Evolutionary conservation across 1,284 basidiomycete genomes (phyloP).

Genomic region (Malassezia sympodialis): DNA sequence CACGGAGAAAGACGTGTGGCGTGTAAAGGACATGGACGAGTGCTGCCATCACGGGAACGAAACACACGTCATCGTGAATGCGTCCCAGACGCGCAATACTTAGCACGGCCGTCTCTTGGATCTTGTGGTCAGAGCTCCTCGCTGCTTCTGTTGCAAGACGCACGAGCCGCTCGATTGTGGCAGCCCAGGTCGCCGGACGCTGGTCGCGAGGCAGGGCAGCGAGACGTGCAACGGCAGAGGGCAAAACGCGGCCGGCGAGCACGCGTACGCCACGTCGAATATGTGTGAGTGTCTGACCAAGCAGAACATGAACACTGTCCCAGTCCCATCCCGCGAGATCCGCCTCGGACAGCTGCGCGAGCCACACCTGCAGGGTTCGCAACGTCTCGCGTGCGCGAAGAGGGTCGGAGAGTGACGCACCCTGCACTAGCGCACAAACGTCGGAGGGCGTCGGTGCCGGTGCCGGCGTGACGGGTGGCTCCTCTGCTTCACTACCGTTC

Average conservation of each 20-base stretch:
- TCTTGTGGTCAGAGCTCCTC: not conserved
- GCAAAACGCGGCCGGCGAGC: constrained; percentile 3
- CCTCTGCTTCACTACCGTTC: not conserved
- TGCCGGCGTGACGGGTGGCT: not conserved
- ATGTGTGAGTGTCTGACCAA: not conserved
- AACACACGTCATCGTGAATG: constrained; percentile 5
- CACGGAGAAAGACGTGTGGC: constrained; percentile 15
- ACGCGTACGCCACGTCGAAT: constrained; percentile 7
- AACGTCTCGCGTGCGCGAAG: not conserved
- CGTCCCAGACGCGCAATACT: constrained; percentile 11
- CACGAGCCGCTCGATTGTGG: not conserved
- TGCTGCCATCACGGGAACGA: constrained; percentile 1
- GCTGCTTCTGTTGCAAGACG: not conserved
- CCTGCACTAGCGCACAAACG: not conserved
- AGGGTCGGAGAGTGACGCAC: constrained; percentile 1
- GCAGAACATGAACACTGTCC: not conserved
- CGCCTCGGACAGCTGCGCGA: not conserved
- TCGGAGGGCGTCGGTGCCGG: not conserved
- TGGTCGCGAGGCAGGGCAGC: not conserved
- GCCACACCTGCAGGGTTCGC: not conserved
- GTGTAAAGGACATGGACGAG: constrained; percentile 4
- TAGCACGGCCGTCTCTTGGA: constrained; percentile 14
- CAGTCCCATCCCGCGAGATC: not conserved
- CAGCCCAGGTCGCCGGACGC: not conserved
- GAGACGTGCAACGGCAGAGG: not conserved